A percentile compares a stretch with the other conserved stretches of the same genome.
Evolutionary conservation across 2,329 filamentous ascomycete species (phyloP).

Genomic region (Scedosporium minutisporum): DNA sequence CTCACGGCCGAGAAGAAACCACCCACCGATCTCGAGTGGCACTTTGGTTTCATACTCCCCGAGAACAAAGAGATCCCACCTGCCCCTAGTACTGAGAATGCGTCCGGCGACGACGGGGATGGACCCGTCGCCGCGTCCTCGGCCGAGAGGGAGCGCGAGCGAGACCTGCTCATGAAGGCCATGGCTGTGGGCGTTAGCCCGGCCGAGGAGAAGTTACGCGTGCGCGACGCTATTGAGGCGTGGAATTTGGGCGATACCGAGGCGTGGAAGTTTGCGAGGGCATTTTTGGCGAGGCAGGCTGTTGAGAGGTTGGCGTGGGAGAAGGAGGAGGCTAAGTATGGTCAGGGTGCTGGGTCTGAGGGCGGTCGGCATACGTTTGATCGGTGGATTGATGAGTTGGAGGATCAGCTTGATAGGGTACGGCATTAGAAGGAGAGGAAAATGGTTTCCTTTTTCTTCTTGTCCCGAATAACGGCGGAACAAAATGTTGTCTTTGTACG

Average conservation of each 20-base stretch:
- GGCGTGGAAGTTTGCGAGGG: slow-evolving; percentile 65
- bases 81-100: slow-evolving; percentile 29
- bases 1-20: slow-evolving; percentile 59
- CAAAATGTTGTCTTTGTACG: no score
- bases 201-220: slow-evolving; percentile 29
- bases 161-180: slow-evolving; percentile 42
- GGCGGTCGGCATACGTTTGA: slow-evolving; percentile 26
- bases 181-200: slow-evolving; percentile 36
- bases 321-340: slow-evolving; percentile 56
- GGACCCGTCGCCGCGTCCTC: slow-evolving; percentile 32
- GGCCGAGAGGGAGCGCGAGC: slow-evolving; percentile 46
- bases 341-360: slow-evolving; percentile 48
- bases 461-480: background rate
- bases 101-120: background rate
- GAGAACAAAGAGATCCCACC: slow-evolving; percentile 47
- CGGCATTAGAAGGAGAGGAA: slow-evolving; percentile 6
- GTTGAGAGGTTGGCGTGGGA: slow-evolving; percentile 62
- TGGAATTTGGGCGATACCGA: slow-evolving; percentile 68
- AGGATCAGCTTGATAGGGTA: slow-evolving; percentile 10
- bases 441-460: slow-evolving; percentile 2
- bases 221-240: slow-evolving; percentile 49
- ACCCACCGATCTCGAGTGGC: slow-evolving; percentile 73
- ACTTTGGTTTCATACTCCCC: slow-evolving; percentile 77
- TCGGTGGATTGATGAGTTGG: slow-evolving; percentile 24
- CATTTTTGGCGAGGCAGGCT: slow-evolving; percentile 52